These are phyloP conservation scores for Globisporangium nodosum DNA, from an alignment of 352 stramenopile genomes.

Conservation along the genomic window DNA sequence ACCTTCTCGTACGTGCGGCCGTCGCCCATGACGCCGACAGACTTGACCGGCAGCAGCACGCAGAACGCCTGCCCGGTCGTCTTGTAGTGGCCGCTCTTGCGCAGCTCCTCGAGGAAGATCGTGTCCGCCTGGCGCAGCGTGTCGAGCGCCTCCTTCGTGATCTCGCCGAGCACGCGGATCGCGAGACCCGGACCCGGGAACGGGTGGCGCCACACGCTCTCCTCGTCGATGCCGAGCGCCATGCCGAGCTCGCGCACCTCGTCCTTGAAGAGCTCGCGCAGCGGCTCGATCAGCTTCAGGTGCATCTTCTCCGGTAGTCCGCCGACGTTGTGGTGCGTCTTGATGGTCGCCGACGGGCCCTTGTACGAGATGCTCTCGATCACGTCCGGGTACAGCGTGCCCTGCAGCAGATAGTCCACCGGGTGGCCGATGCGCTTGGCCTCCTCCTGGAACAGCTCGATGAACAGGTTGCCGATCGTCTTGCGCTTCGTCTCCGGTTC, in stretches of 20 bases:
- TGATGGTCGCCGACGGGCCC: constrained; percentile 97
- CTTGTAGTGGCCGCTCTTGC: constrained; percentile 95
- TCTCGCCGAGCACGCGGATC: constrained; percentile 97
- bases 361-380: constrained; percentile 99
- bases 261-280: constrained; percentile 99
- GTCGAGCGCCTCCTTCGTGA: constrained; percentile 92
- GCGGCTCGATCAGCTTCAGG: constrained; percentile 98
- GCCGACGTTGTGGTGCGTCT: constrained; percentile 99
- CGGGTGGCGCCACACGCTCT: constrained; percentile 97
- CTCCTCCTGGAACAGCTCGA: constrained; percentile 97
- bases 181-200: constrained; percentile 98
- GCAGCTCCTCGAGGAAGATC: constrained; percentile 98
- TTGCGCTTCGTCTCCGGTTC: constrained; percentile 99
- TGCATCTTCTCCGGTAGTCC: constrained; percentile 97
- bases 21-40: constrained; percentile 98
- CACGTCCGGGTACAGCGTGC: constrained; percentile 99
- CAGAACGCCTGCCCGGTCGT: constrained; percentile 99
- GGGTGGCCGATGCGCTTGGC: constrained; percentile 73
- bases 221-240: constrained; percentile 96
- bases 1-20: constrained; percentile 96
- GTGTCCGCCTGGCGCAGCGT: constrained; percentile 96
- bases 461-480: constrained; percentile 99
- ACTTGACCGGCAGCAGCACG: constrained; percentile 96
- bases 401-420: constrained; percentile 95
- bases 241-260: constrained; percentile 97